phyloP scores from a whole-genome alignment of 1,284 basidiomycete genomes.

The Pascua guehoae region DNA sequence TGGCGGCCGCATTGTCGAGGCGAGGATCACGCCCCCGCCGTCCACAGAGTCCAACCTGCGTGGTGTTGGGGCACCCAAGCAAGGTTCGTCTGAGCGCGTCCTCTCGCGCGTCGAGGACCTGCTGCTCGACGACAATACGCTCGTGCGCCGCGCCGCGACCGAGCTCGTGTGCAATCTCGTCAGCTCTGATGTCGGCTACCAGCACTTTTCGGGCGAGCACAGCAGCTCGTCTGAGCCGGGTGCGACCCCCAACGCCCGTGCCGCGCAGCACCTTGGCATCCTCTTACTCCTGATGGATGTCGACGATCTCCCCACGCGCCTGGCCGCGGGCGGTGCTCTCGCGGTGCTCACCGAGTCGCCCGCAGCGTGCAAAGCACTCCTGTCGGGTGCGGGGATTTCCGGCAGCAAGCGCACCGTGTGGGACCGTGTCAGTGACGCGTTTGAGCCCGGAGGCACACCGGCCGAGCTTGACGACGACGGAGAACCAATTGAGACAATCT shows the following conservation, averaged over 20 bases:
- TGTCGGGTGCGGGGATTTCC: constrained; percentile 36
- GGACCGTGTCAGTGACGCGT: constrained; percentile 60
- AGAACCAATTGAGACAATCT: constrained; percentile 35
- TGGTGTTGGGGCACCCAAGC: constrained; percentile 7
- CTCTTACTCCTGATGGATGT: constrained; percentile 79
- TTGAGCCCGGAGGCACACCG: constrained; percentile 36
- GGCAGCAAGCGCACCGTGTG: constrained; percentile 56
- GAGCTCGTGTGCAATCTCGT: constrained; percentile 94
- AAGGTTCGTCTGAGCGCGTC: constrained; percentile 3
- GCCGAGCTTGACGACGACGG: constrained; percentile 32
- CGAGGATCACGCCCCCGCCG: constrained; percentile 24
- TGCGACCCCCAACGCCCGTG: constrained; percentile 40
- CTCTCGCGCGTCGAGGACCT: constrained; percentile 71
- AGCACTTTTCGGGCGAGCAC: constrained; percentile 48
- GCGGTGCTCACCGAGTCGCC: constrained; percentile 67
- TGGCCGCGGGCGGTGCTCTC: constrained; percentile 80
- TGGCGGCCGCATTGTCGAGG: constrained; percentile 58
- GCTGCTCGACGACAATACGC: constrained; percentile 73
- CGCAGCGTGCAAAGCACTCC: constrained; percentile 59
- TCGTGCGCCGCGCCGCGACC: constrained; percentile 79
- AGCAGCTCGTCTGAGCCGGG: constrained; percentile 6
- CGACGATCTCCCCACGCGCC: constrained; percentile 72
- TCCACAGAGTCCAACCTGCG: constrained; percentile 15
- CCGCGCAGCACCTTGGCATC: constrained; percentile 68
- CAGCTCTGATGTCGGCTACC: constrained; percentile 68